Evolutionary conservation across 192 early-diverging fungal genomes (phyloP), one percentile per base, ranked within the genome.

Genomic region (Gaertneriomyces semiglobifer): DNA sequence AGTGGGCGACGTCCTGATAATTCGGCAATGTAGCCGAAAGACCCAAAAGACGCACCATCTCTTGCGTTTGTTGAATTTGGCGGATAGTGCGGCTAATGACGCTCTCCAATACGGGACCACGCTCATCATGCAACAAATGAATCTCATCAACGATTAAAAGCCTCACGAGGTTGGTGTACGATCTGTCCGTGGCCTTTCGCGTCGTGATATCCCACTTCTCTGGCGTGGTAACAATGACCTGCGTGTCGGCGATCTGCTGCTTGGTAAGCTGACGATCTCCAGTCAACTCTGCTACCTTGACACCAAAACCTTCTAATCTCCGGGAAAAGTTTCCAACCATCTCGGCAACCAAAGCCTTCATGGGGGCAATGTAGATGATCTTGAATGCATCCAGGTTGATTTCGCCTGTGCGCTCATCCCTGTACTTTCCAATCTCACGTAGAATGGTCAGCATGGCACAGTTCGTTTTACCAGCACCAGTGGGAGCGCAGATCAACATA

Each of bases 151-250:
- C 90, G 59, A 98, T 96, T 12, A 98, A 76, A 11, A 97, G 79
- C 18, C 90, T 83, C 7, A 97, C 94, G 8, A 94, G 77, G 58
- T 90, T 87, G 40, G 92, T 93, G 78, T 95, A 94, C 59, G 88
- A 90, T 60, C 88, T 81, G 74, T 91, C 96, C 6, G 93, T 92
- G 25, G 91, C 94, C 74, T 96, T 96, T 64, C 96, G 90, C 43
- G 96, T 98, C 41, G 95, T 91, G 38, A 98, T 90, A 75, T 98
- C 96, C 96, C 96, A 98, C 72, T 98, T 98, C 74, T 98, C 96
- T 7, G 96, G 96, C 4, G 96, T 98, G 2, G 96, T 98, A 40
- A 98, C 89, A 71, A 98, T 98, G 70, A 98, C 88, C 62, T 98
- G 93, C 2, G 96, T 98, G 52, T 93, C 91, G 7, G 93, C 80